Evolutionary conservation across 495 filamentous ascomycete species (phyloP).

Genomic region (Aspergillus haitiensis): DNA sequence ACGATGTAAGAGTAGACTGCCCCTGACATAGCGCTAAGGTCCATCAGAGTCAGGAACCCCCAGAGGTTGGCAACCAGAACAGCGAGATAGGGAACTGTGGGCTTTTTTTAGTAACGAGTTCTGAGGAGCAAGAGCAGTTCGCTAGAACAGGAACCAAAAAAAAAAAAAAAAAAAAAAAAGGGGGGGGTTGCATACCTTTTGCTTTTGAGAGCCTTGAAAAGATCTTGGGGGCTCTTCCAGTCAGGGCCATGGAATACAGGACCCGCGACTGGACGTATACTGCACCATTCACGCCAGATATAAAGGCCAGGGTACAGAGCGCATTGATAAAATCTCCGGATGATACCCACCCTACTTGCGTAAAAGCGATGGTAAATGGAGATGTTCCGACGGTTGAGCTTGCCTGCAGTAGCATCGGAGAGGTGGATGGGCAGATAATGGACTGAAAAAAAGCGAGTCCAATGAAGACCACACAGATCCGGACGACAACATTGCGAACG

Average conservation of each 20-base stretch:
- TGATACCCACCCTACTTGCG: not conserved
- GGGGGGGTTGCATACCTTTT: no score
- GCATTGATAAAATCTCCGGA: not conserved
- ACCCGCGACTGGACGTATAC: not conserved
- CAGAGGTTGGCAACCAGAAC: slow-evolving; percentile 1
- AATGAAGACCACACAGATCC: not conserved
- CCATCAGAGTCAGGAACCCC: not conserved
- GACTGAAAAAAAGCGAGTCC: not conserved
- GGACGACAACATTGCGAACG: no score
- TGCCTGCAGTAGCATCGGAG: not conserved
- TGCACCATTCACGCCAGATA: not conserved
- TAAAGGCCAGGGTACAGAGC: not conserved
- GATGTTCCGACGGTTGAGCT: not conserved
- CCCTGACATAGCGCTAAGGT: not conserved
- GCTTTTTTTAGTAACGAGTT: not conserved
- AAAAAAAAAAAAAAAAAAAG: no score
- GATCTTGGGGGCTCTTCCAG: not conserved
- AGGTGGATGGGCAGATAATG: not conserved
- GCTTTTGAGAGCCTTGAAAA: no score
- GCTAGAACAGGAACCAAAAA: no score
- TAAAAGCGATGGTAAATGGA: not conserved
- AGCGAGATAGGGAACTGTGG: not conserved
- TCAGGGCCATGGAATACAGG: not conserved
- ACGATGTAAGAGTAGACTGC: not conserved
- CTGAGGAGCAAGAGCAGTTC: no score